These are phyloP conservation scores for Cenchrus fungigraminus DNA, from an alignment of 176 grass and related monocot species.

Conservation along the genomic window DNA sequence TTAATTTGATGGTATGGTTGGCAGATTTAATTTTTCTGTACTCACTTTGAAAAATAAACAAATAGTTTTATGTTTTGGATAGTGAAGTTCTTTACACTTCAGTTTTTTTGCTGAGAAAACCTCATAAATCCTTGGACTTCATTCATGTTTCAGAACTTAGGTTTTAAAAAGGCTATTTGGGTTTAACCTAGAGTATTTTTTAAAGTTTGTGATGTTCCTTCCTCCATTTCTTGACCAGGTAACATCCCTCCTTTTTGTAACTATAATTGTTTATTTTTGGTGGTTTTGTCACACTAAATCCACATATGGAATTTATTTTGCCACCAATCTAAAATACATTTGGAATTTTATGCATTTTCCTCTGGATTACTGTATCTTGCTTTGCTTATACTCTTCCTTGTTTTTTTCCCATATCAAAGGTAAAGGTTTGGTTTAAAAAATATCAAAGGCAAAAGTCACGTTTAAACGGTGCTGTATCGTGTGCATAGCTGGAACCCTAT, in stretches of 20 bases:
- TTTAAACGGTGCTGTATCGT: conserved; percentile 8
- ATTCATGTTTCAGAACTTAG: background rate
- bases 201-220: background rate
- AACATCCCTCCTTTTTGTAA: background rate
- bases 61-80: background rate
- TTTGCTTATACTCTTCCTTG: background rate
- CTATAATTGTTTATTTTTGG: background rate
- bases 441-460: conserved; percentile 1
- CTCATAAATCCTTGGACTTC: background rate
- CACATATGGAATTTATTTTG: background rate
- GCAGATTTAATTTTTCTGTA: background rate
- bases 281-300: background rate
- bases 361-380: background rate
- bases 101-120: conserved; percentile 16
- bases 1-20: background rate
- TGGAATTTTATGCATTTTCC: conserved; percentile 4
- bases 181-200: background rate
- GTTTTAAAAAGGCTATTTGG: background rate
- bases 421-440: conserved; percentile 6
- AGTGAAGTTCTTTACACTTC: background rate
- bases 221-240: background rate
- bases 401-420: conserved; percentile 2
- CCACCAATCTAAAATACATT: background rate
- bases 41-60: conserved; percentile 8
- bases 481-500: conserved; percentile 19